phyloP scores from a whole-genome alignment of 2,329 filamentous ascomycete species.

The Emydomyces testavorans region DNA sequence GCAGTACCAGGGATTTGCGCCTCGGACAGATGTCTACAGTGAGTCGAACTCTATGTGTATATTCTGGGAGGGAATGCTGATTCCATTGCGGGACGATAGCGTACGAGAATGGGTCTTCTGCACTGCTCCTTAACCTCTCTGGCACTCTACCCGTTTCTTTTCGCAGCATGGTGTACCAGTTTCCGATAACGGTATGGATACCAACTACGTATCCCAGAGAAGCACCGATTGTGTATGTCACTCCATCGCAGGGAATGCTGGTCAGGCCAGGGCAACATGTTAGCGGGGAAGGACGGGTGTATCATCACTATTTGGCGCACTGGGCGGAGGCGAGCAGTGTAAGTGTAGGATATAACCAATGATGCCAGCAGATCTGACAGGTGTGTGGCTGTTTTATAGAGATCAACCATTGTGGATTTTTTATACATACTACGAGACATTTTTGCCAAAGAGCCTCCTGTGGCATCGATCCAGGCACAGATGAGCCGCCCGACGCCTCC shows the following conservation, averaged over 20 bases:
- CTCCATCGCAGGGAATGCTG: slow-evolving; percentile 75
- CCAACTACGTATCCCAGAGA: slow-evolving; percentile 82
- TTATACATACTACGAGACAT: slow-evolving; percentile 70
- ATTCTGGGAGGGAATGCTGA: background rate
- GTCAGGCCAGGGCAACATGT: slow-evolving; percentile 91
- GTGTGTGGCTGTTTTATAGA: slow-evolving; percentile 37
- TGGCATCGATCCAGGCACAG: slow-evolving; percentile 55
- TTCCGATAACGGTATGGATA: slow-evolving; percentile 86
- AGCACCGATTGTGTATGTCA: slow-evolving; percentile 77
- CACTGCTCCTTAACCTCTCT: slow-evolving; percentile 71
- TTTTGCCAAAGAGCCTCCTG: slow-evolving; percentile 89
- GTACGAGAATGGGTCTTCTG: slow-evolving; percentile 76
- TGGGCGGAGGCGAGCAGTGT: slow-evolving; percentile 90
- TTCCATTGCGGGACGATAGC: slow-evolving; percentile 41
- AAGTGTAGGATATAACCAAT: slow-evolving; percentile 33
- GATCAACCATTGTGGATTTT: slow-evolving; percentile 74
- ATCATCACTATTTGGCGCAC: slow-evolving; percentile 86
- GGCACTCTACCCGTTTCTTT: slow-evolving; percentile 89
- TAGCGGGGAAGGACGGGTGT: slow-evolving; percentile 81
- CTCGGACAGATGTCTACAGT: slow-evolving; percentile 94
- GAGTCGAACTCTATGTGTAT: slow-evolving; percentile 27
- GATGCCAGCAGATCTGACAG: slow-evolving; percentile 9
- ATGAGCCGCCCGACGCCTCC: slow-evolving; percentile 29
- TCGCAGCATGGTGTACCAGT: slow-evolving; percentile 77
- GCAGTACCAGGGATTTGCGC: slow-evolving; percentile 65